Evolutionary conservation across 345 rosid species (phyloP), one percentile per base, ranked within the genome.

Genomic region (Eucalyptus guilfoylei): DNA sequence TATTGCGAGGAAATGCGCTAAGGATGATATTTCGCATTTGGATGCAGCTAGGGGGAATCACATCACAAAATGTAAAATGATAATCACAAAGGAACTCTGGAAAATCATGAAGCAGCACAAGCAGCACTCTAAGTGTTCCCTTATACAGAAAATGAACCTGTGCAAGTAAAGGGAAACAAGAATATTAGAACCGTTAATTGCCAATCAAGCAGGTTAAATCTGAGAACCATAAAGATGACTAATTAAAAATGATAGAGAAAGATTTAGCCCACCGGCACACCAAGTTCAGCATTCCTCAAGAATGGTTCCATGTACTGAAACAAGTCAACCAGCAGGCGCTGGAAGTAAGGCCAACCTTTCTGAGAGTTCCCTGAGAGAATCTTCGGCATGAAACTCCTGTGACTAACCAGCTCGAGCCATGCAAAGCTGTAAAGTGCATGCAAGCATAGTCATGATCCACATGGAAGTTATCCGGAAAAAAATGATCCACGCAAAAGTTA

Each of bases 11-110:
- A 90, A 97, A 98, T 52, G 98, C 98, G 91, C 99, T 96, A 62
- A 98, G 98, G 88, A 98, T 95, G 83, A 98, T 96, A 90, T 98
- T 97, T 49, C 99, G 97, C 99, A 98, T 96, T 91, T 98, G 99
- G 90, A 98, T 96, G 95, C 99, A 98, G 92, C 98, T 98, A 80
- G 99, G 96, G 90, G 99, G 99, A 91, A 98, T 97, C 93, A 98
- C 98, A 92, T 98, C 99, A 92, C 99, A 98, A 91, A 97, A 98
- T 49, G 97, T 95, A 92, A 98, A 96, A 94, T 98, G 99, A 94
- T 95, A 98, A 93, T 96, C 99, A 88, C 99, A 98, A 32, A 98
- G 95, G 91, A 98, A 98, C 92, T 98, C 99, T 1, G 99, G 99
- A 89, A 98, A 98, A 94, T 98, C 99, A 89, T 98, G 99, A 87